Base-by-base conservation (phyloP, 495 filamentous ascomycete species). In the Hyaloscypha hepaticicola region DNA sequence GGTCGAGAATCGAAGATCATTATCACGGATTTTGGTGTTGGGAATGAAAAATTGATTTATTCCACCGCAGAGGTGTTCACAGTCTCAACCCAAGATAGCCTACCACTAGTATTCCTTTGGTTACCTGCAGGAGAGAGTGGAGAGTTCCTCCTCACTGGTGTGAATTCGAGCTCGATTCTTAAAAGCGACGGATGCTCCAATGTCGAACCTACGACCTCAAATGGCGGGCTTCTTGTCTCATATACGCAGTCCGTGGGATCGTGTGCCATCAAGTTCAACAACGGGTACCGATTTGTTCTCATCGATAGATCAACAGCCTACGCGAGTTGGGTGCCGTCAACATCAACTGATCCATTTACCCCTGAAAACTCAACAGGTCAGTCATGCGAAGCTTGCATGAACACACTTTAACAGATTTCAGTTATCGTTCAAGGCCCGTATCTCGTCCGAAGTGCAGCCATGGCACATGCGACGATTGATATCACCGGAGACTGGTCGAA, bases 351-450 rank as follows among this genome's bases (percentile, higher is more conserved):
- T 67, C 85, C 85, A 24, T 70, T 76, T 29, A 79, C 79, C 11
- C 76, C 78, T 2, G 75, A 77, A 28, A 74, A 72, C 29, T 75
- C 80, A 29, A 80, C 73, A 63, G 73, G 79, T 82, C 71, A 53
- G 77, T 67, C 48, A n/a, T 11, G 21, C 21, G 55, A 33, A 7
- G 4, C 21, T 12, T 21, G 4, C 45, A 24, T 48, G 51, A 45
- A 0, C 48, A 34, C 3, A 66, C 33, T 5, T 55, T 60, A 28
- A 64, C 34, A n/a, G 8, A 27, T 24, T 8, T 11, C 34, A 69
- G 73, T 87, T 21, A 85, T 91, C 56, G 78, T 90, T 59, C 79
- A 88, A 55, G 88, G 86, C 0, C 87, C 87, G 11, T 90, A 88
- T 69, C 83, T 92, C 7, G 80, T 91, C 29, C 85, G 88, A 9